Base-by-base conservation (phyloP, 1,284 basidiomycete species). In the Entoloma clypeatum region DNA sequence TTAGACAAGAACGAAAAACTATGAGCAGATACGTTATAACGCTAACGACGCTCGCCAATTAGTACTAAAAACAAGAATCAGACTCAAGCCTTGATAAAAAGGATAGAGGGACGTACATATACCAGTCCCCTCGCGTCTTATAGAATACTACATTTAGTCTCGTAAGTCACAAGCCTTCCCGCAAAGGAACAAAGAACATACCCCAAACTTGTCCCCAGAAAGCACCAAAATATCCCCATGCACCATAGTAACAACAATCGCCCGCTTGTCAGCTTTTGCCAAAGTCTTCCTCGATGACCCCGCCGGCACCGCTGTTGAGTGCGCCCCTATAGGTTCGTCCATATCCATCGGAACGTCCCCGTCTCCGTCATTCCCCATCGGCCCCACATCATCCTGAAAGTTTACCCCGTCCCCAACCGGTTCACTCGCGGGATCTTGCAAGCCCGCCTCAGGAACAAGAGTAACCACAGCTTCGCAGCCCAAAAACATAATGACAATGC, bases 171-270 rank as follows among this genome's bases (percentile, higher is more conserved):
- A 31, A 42, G 14, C n/a, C 30, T 31, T 30, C 13, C 4, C 5
- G 7, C 7, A 19, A 25, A 24, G 40, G 37, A 33, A 22, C 23
- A 29, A 21, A 34, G 17, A 38, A 46, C 71, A 45, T 49, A 78
- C 79, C 67, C 79, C 72, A 43, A 76, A 76, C 24, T 72, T 66
- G 43, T 71, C 69, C 2, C 77, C 76, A 17, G 47, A 61, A 28
- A 80, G 56, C 24, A 79, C 51, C 5, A 76, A 49, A 39, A 72
- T 58, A 53, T 81, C 79, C 0, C 79, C 78, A 49, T 81, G 79
- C 16, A 79, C 68, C 38, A 81, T 61, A 8, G 70, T 74, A 18
- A 79, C 47, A 14, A 65, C 60, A 17, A 74, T 25, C 14, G 40
- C 41, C 14, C 24, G 26, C 27, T 48, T 49, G 10, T 16, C 17